phyloP scores from a whole-genome alignment of 2,329 filamentous ascomycete genomes.

The Arachnopeziza araneosa region DNA sequence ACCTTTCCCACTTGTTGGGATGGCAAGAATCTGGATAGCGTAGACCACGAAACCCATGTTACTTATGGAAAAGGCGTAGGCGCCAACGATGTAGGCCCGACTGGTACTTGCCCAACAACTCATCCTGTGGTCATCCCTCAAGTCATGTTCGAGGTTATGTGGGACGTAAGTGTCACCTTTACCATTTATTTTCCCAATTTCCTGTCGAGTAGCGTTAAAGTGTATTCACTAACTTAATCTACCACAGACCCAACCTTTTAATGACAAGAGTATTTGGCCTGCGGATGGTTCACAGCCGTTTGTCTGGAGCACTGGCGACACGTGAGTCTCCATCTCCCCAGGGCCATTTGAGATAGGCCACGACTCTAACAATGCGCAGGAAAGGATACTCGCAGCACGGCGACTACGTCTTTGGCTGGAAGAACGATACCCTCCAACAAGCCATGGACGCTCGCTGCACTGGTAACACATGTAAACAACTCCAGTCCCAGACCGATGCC shows the following conservation, averaged over 20 bases:
- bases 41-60: slow-evolving; percentile 10
- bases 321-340: background rate
- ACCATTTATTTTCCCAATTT: background rate
- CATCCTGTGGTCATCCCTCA: slow-evolving; percentile 5
- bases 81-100: background rate
- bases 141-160: slow-evolving; percentile 4
- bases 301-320: slow-evolving; percentile 7
- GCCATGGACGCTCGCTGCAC: slow-evolving; percentile 42
- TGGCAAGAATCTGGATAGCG: slow-evolving; percentile 10
- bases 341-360: no score
- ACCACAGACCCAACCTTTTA: slow-evolving; percentile 4
- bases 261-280: slow-evolving; percentile 9
- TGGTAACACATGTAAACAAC: slow-evolving; percentile 37
- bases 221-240: background rate
- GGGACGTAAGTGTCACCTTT: slow-evolving; percentile 1
- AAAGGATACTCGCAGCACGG: slow-evolving; percentile 51
- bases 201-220: background rate
- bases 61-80: background rate
- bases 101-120: slow-evolving; percentile 3
- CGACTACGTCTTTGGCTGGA: slow-evolving; percentile 55
- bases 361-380: slow-evolving; percentile 1
- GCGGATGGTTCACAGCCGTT: slow-evolving; percentile 3
- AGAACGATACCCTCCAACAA: slow-evolving; percentile 41
- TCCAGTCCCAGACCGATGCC: slow-evolving; percentile 40
- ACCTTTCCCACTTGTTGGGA: slow-evolving; percentile 25